Conservation (phyloP, 176 grass and related monocot genomes). For the Tillandsia fasciculata region DNA sequence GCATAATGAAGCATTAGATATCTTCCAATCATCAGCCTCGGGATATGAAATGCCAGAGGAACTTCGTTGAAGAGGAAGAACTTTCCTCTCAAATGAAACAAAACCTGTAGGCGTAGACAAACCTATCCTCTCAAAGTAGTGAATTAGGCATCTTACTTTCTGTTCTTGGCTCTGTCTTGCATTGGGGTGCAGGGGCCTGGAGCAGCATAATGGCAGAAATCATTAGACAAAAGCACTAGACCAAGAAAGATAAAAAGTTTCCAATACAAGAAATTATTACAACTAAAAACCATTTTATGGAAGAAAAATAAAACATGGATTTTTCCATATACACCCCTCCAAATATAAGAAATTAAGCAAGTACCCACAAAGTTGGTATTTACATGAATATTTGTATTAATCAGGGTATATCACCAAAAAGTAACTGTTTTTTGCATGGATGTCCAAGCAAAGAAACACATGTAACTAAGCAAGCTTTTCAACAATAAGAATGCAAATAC, state of each 20-base stretch:
- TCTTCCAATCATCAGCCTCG: conserved; percentile 40
- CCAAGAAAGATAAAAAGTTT: background rate
- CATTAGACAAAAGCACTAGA: background rate
- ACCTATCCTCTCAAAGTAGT: conserved; percentile 87
- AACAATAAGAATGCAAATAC: too few species aligned
- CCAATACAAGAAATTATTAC: background rate
- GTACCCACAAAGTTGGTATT: too few species aligned
- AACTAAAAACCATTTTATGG: background rate
- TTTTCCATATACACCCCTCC: too few species aligned
- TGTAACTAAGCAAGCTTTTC: too few species aligned
- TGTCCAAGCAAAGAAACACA: too few species aligned
- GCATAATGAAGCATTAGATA: conserved; percentile 46
- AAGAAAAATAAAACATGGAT: too few species aligned
- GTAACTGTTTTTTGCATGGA: too few species aligned
- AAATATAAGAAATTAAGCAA: too few species aligned
- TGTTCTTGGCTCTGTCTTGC: conserved; percentile 57
- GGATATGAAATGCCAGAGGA: conserved; percentile 29
- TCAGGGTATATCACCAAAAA: too few species aligned
- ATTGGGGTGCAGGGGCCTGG: conserved; percentile 35
- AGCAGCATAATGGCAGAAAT: background rate
- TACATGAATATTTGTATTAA: too few species aligned
- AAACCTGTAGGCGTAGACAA: conserved; percentile 32
- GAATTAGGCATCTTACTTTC: conserved; percentile 70
- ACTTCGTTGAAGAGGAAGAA: conserved; percentile 23
- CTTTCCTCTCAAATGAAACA: conserved; percentile 81